Evolutionary conservation across 2,329 filamentous ascomycete genomes (phyloP).

Genomic region (Chaetomiaceae sp.): DNA sequence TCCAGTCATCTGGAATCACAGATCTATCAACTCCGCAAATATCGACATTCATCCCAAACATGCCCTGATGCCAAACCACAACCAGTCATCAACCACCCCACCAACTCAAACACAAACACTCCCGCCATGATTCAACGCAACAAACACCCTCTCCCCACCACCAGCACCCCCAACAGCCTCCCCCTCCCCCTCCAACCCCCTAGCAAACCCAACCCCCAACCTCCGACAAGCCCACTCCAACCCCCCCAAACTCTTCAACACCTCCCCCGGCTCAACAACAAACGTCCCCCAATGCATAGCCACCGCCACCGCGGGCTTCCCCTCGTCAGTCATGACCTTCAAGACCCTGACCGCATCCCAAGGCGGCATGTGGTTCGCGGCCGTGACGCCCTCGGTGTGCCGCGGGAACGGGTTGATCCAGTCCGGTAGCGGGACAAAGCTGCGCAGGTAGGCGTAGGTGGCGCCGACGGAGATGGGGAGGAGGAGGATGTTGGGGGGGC

Average conservation of each 20-base stretch:
- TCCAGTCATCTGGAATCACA: too few species aligned
- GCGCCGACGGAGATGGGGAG: constrained; percentile 27
- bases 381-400: constrained; percentile 22
- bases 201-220: constrained; percentile 24
- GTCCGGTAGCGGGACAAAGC: constrained; percentile 25
- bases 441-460: constrained; percentile 26
- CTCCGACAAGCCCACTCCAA: constrained; percentile 27
- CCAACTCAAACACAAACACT: background rate
- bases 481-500: constrained; percentile 22
- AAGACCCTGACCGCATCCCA: constrained; percentile 29
- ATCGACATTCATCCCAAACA: too few species aligned
- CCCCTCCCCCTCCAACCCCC: constrained; percentile 5
- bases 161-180: background rate
- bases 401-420: constrained; percentile 25
- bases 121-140: constrained; percentile 5
- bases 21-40: too few species aligned
- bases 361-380: constrained; percentile 27
- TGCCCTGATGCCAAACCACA: too few species aligned
- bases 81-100: too few species aligned
- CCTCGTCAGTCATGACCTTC: constrained; percentile 5
- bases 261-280: constrained; percentile 25
- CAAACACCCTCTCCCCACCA: background rate
- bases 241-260: constrained; percentile 24
- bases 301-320: constrained; percentile 16
- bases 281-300: constrained; percentile 30